Base-by-base conservation (phyloP, 177 flowering plant genomes). In the Vitis hybrid region DNA sequence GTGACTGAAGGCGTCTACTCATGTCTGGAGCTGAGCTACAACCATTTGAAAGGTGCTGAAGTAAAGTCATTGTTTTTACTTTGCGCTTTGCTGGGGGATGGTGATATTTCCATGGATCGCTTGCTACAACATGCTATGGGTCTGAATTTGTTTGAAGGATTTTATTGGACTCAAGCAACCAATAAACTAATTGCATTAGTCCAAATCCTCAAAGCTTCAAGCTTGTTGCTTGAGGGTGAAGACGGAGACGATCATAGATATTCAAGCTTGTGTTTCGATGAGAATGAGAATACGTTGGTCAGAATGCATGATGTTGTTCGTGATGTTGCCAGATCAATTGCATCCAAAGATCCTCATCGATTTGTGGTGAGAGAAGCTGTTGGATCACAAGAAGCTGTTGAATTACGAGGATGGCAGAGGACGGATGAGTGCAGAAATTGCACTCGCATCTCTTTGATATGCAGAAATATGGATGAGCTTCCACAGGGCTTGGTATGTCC, bases 231-330 rank as follows among this genome's bases (percentile, higher is more conserved):
- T 2, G 57, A 18, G 18, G 18, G 18, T 18, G 18, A 18, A 18
- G 18, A 18, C 18, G 18, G 18, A 18, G 18, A 18, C 18, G 18
- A 18, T 18, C 18, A 18, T 18, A 18, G 18, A 18, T 18, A 18
- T 18, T 18, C 18, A 18, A 18, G 18, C 18, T 18, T 18, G 18
- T 18, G 18, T 18, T 18, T 18, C 18, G 18, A 18, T 18, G 18
- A 18, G 18, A 18, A 18, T 18, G 18, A 18, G 18, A 18, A 18
- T 18, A 18, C 18, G 18, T 18, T 18, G 18, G 18, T 18, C 45
- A 34, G 10, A 52, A 70, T 79, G 71, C 79, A 79, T 70, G 77
- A 79, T 12, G 23, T 71, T 30, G 49, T 76, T 26, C 70, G 74
- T 2, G 59, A 71, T 50, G 64, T 75, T 10, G 79, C 74, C 26